Conservation (phyloP, 2,329 filamentous ascomycete species). For the Arthrobotrys entomopaga region DNA sequence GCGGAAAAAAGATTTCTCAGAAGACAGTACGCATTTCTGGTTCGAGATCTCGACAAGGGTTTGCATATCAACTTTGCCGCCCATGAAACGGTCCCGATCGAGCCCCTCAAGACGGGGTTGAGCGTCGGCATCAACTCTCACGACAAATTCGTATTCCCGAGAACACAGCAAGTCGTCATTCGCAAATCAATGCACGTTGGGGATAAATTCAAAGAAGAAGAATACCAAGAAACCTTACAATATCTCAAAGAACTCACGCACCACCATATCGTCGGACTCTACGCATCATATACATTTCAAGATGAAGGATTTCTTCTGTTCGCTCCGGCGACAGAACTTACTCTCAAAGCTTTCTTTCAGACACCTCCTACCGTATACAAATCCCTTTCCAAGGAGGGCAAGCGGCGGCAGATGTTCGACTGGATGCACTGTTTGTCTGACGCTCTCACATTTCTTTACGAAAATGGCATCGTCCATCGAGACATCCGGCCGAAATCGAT, state of each 20-base stretch:
- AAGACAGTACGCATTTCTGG: constrained; percentile 75
- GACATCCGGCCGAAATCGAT: constrained; percentile 76
- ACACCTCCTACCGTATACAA: constrained; percentile 72
- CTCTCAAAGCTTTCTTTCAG: constrained; percentile 74
- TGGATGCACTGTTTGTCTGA: constrained; percentile 80
- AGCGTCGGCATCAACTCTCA: constrained; percentile 40
- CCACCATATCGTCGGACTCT: constrained; percentile 75
- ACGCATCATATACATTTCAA: constrained; percentile 75
- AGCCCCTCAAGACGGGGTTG: constrained; percentile 62
- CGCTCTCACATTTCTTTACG: constrained; percentile 75
- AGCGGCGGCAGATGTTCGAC: constrained; percentile 72
- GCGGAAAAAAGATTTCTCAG: constrained; percentile 76
- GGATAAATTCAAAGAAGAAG: constrained; percentile 60
- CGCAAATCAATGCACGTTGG: constrained; percentile 69
- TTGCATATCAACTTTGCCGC: constrained; percentile 73
- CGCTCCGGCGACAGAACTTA: constrained; percentile 74
- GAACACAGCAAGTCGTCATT: constrained; percentile 70
- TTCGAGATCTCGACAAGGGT: constrained; percentile 71
- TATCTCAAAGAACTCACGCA: constrained; percentile 71
- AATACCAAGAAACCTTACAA: constrained; percentile 72
- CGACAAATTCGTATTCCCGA: constrained; percentile 59
- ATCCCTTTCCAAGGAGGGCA: constrained; percentile 70
- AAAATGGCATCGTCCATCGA: constrained; percentile 71
- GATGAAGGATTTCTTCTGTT: constrained; percentile 73
- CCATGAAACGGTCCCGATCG: constrained; percentile 75